Percentiles rank a stretch among this genome's conserved stretches.
These are phyloP conservation scores for Pichia sp. DNA, from an alignment of 1,139 yeast species.

Conservation along the genomic window DNA sequence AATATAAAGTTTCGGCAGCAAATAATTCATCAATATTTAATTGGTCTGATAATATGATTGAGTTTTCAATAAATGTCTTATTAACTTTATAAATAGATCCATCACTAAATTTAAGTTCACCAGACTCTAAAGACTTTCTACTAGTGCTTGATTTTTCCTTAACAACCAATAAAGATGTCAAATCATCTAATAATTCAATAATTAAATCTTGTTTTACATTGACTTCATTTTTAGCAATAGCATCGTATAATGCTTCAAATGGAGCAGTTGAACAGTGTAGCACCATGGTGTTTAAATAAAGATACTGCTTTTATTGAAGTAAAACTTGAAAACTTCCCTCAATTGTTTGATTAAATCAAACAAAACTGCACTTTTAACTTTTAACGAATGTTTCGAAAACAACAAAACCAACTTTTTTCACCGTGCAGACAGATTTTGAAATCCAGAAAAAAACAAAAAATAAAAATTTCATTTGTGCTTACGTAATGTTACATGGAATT, in stretches of 20 bases:
- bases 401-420: neutral
- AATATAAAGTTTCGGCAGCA: conserved; percentile 52
- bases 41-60: conserved; percentile 54
- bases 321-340: neutral
- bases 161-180: conserved; percentile 42
- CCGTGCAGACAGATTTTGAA: neutral
- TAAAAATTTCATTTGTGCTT: neutral
- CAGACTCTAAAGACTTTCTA: conserved; percentile 47
- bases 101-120: conserved; percentile 44
- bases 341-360: neutral
- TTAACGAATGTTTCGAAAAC: neutral
- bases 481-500: neutral
- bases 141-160: conserved; percentile 48
- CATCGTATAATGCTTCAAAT: conserved; percentile 28
- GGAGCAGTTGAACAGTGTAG: conserved; percentile 32
- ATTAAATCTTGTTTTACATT: conserved; percentile 24
- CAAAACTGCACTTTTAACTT: neutral
- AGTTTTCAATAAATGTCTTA: conserved; percentile 44
- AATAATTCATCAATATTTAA: conserved; percentile 62
- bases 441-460: neutral
- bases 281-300: neutral
- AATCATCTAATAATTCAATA: conserved; percentile 38
- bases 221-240: conserved; percentile 29
- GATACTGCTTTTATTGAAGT: neutral
- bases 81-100: conserved; percentile 44